Conservation (phyloP, 345 rosid species). For the Hirschfeldia incana region DNA sequence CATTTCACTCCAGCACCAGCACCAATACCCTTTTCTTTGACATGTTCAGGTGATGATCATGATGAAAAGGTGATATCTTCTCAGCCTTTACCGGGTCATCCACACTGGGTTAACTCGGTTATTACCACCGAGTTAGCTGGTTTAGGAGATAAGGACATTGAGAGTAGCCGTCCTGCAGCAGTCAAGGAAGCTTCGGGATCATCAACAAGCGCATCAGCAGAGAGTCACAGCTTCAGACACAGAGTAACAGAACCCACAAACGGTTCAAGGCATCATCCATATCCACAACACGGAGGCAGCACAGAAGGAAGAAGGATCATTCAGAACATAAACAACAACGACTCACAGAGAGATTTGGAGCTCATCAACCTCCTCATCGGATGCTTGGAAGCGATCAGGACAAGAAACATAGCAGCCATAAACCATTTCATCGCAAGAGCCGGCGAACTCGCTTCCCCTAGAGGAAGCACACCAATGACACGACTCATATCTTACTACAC, state of each 20-base stretch:
- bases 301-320: slow-evolving; percentile 43
- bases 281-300: slow-evolving; percentile 38
- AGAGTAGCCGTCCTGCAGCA: slow-evolving; percentile 51
- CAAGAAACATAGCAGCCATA: slow-evolving; percentile 63
- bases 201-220: slow-evolving; percentile 74
- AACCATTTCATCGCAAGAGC: slow-evolving; percentile 67
- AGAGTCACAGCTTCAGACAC: slow-evolving; percentile 61
- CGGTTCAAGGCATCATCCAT: slow-evolving; percentile 48
- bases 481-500: slow-evolving; percentile 77
- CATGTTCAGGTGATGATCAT: slow-evolving; percentile 61
- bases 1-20: slow-evolving; percentile 56
- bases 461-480: slow-evolving; percentile 61
- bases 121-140: slow-evolving; percentile 74
- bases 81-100: slow-evolving; percentile 69
- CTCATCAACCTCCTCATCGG: slow-evolving; percentile 67
- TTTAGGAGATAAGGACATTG: slow-evolving; percentile 62
- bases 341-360: slow-evolving; percentile 64
- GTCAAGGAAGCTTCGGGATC: slow-evolving; percentile 54
- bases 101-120: slow-evolving; percentile 69
- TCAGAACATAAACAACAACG: slow-evolving; percentile 44
- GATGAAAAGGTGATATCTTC: slow-evolving; percentile 72
- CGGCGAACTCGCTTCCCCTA: slow-evolving; percentile 85
- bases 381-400: slow-evolving; percentile 81
- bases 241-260: slow-evolving; percentile 48
- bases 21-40: slow-evolving; percentile 67